Conservation (phyloP, 768 basidiomycete species). For the Daedaleopsis nitida region DNA sequence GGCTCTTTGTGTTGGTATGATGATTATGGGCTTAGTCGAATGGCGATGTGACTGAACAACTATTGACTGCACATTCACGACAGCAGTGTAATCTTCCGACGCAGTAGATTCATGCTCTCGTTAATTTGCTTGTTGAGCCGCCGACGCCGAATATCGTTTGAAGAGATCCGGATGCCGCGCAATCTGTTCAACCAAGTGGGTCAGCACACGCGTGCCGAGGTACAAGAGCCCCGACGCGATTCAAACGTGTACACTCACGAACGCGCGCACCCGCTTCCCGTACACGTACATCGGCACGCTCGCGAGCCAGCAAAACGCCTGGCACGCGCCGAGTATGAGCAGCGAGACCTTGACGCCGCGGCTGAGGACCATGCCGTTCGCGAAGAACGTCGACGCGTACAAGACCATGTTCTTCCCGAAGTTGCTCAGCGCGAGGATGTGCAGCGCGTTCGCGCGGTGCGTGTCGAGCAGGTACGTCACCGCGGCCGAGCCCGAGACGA, state of each 20-base stretch:
- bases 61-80: no score
- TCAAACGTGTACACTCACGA: constrained; percentile 31
- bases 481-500: constrained; percentile 43
- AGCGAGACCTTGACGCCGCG: constrained; percentile 43
- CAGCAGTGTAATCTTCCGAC: no score
- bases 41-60: no score
- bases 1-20: no score
- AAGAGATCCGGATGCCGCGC: no score
- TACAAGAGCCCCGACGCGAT: no score
- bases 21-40: no score
- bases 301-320: constrained; percentile 43
- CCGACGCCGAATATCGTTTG: no score
- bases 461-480: constrained; percentile 49
- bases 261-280: constrained; percentile 45
- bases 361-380: constrained; percentile 41
- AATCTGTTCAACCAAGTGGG: no score
- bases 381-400: constrained; percentile 48
- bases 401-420: constrained; percentile 47
- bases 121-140: no score
- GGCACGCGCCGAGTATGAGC: constrained; percentile 41
- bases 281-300: constrained; percentile 47
- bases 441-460: constrained; percentile 43
- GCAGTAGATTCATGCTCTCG: no score
- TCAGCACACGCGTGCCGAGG: no score
- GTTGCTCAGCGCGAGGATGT: constrained; percentile 44